Base-by-base conservation (phyloP, 2,329 filamentous ascomycete species). In the Pseudogymnoascus sp. region DNA sequence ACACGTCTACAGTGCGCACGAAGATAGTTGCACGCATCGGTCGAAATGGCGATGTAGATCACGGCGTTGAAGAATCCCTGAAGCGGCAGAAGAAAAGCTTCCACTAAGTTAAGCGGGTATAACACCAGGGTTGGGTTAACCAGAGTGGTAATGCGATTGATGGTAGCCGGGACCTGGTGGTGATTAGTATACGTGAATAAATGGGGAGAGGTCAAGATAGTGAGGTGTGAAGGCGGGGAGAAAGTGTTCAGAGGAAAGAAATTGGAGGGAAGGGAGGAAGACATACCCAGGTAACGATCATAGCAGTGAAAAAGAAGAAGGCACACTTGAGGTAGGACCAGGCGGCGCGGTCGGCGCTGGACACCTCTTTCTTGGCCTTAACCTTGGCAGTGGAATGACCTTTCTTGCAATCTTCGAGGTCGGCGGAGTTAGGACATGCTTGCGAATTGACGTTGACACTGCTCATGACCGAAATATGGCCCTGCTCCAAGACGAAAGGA, bases 41-140 rank as follows among this genome's bases (percentile, higher is more conserved):
- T 25, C 6, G 88, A 90, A 1, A 88, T 91, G 10, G 83, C 81
- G 14, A 86, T 76, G 75, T 95, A 95, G 68, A 96, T 91, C 64
- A 90, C 74, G 16, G 87, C 84, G 73, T 95, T 96, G 90, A 90
- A 93, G 71, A 92, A 90, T 0, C 91, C 91, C 73, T 96, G 90
- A 0, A 92, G 80, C 0, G 91, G 90, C 6, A 96, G 80, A 0
- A 95, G 90, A 43, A 91, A 81, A 0, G 89, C 86, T 16, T 88
- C 87, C 68, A 86, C 83, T 67, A 88, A 85, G 70, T 90, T 86
- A 21, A 95, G 81, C 0, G 81, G 78, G 34, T 86, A 81, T 5
- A 79, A 81, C 0, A 81, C 75, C 2, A 79, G 65, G 25, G 81
- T 76, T 0, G 81, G 77, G 70, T 88, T 79, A 7, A 86, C 79